A percentile compares a stretch with the other conserved stretches of the same genome.
These are phyloP conservation scores for Senna tora DNA, from an alignment of 306 rosid genomes.

Conservation along the genomic window DNA sequence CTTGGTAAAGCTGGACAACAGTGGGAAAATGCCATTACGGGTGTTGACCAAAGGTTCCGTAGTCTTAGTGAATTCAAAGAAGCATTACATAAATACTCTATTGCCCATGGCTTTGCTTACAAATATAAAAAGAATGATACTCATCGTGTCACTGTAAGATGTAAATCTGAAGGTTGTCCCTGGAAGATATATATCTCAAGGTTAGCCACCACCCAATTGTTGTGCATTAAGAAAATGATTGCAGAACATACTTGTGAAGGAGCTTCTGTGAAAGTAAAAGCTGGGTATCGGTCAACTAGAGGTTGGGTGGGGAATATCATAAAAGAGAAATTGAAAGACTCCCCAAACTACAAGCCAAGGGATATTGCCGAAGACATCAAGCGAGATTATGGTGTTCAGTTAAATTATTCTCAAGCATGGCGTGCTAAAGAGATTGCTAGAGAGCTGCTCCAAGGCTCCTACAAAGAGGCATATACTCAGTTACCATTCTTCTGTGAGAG, in stretches of 20 bases:
- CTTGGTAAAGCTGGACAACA: conserved; percentile 80
- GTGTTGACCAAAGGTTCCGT: conserved; percentile 89
- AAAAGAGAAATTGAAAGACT: conserved; percentile 88
- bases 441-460: conserved; percentile 95
- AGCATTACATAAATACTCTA: conserved; percentile 92
- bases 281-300: conserved; percentile 92
- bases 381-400: conserved; percentile 89
- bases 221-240: conserved; percentile 92
- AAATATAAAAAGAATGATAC: conserved; percentile 91
- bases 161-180: conserved; percentile 91
- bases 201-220: conserved; percentile 88
- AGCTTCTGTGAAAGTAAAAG: conserved; percentile 85
- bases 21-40: conserved; percentile 98
- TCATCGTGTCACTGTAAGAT: conserved; percentile 88
- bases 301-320: conserved; percentile 99
- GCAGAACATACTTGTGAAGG: conserved; percentile 88
- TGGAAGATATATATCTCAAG: conserved; percentile 93
- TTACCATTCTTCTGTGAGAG: conserved; percentile 83
- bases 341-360: conserved; percentile 94
- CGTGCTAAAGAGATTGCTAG: conserved; percentile 96
- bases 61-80: conserved; percentile 90
- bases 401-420: conserved; percentile 98
- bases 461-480: conserved; percentile 87
- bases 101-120: conserved; percentile 93
- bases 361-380: conserved; percentile 91